Evolutionary conservation across 306 rosid genomes (phyloP).

Genomic region (Lotus japonicus): DNA sequence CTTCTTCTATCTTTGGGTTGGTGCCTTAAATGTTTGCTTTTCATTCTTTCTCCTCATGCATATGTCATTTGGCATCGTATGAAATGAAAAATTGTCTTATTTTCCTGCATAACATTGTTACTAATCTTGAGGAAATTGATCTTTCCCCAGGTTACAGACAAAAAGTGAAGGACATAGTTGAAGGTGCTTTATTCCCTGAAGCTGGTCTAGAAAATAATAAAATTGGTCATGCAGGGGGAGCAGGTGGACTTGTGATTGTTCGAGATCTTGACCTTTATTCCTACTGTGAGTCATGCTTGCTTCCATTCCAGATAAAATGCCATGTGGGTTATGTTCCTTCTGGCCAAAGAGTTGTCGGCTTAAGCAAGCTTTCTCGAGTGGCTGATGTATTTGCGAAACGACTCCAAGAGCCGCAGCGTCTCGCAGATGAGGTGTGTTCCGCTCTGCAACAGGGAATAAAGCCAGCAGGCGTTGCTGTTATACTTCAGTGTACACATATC

Average conservation of each 20-base stretch:
- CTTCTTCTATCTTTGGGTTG: neutral
- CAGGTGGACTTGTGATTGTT: conserved; percentile 93
- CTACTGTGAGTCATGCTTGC: conserved; percentile 86
- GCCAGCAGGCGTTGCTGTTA: conserved; percentile 78
- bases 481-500: conserved; percentile 63
- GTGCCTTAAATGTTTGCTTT: neutral
- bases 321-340: conserved; percentile 92
- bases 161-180: conserved; percentile 77
- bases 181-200: conserved; percentile 90
- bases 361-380: conserved; percentile 90
- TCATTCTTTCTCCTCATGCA: neutral
- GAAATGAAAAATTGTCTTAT: neutral
- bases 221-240: conserved; percentile 88
- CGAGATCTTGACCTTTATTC: conserved; percentile 81
- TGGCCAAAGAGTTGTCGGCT: conserved; percentile 74
- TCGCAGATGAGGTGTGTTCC: conserved; percentile 21
- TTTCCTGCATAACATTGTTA: neutral
- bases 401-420: conserved; percentile 51
- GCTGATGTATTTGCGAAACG: conserved; percentile 44
- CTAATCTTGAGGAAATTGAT: neutral
- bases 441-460: conserved; percentile 47
- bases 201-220: conserved; percentile 58
- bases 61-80: neutral
- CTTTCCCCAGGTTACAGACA: conserved; percentile 60
- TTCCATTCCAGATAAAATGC: conserved; percentile 82